Evolutionary conservation across 345 rosid genomes (phyloP).

Genomic region (Pelargonium nanum): DNA sequence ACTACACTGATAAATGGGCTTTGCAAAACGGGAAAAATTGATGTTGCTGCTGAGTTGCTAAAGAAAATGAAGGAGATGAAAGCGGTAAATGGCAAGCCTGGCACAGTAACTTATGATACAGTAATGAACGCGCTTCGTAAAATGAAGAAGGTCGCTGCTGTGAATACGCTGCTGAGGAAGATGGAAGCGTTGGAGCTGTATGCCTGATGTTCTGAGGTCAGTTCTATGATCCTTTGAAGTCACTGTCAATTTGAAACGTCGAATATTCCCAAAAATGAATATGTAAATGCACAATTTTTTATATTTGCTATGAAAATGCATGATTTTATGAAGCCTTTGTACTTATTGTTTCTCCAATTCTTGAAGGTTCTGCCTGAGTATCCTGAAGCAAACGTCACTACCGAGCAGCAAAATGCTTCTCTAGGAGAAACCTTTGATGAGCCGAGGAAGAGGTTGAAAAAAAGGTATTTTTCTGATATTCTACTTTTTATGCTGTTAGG

Average conservation of each 20-base stretch:
- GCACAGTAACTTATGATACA: conserved; percentile 51
- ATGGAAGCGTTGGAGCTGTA: conserved; percentile 51
- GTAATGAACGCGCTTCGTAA: conserved; percentile 58
- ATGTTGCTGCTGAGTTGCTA: conserved; percentile 49
- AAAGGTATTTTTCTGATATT: conserved; percentile 37
- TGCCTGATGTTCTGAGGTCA: conserved; percentile 46
- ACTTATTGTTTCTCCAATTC: conserved; percentile 11
- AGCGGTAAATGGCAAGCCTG: conserved; percentile 42
- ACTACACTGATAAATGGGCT: conserved; percentile 63
- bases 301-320: too few relatives aligned
- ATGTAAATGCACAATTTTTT: too few relatives aligned
- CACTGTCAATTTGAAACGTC: too few relatives aligned
- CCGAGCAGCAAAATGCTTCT: conserved; percentile 45
- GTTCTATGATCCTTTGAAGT: too few relatives aligned
- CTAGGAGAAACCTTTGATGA: conserved; percentile 48
- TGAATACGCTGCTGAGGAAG: conserved; percentile 51
- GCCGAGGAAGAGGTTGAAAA: conserved; percentile 45
- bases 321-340: too few relatives aligned
- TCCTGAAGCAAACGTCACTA: conserved; percentile 55
- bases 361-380: conserved; percentile 63
- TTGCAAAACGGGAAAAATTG: too few relatives aligned
- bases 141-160: conserved; percentile 41
- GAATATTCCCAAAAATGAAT: too few relatives aligned
- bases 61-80: conserved; percentile 62
- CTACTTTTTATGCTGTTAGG: not conserved